Evolutionary conservation across 129 eudicot genomes (phyloP), one percentile per base, ranked within the genome.

Genomic region (Flaveria bidentis): DNA sequence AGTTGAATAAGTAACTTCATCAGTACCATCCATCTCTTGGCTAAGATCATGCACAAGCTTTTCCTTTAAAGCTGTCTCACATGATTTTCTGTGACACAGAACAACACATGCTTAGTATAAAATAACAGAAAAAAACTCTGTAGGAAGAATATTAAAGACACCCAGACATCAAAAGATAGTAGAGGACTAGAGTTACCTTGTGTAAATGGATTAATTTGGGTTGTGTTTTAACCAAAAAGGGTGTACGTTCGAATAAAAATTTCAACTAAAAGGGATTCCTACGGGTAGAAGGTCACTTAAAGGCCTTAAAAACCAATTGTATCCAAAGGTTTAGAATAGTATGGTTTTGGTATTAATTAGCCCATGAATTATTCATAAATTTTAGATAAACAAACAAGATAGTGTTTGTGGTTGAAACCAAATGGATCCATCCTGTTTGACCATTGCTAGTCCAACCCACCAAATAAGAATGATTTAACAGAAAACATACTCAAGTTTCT

Each of bases 61-160:
- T 73, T 89, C 91, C 73, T 60, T 60, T 41, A 94, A 87, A 77
- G 97, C 98, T 42, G 72, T 69, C 80, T 79, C 93, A 68, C 97
- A 94, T 39, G 90, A 85, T 77, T 87, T 93, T 85, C 96, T 94
- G 86, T 53, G 67, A 10, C 42, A 81, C 16, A 79, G 16, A 86
- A 25, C 20, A 14, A 73, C 36, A 56, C 42, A 62, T 22, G 16
- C 16, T 69, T 69, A 76, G n/a, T 45, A 18, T 16, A 30, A 56
- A 41, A 28, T 4, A 45, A 60, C 50, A 67, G 2, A 9, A 49
- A 11, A 49, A 49, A 12, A 9, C 49, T 45, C 2, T 45, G 49
- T 45, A 9, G 49, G 13, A 45, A 16, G 13, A 33, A 33, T 33
- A 33, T 33, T 4, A 4, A 30, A 30, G 39, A 33, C 39, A 33